phyloP scores from a whole-genome alignment of 2,329 filamentous ascomycete genomes.

The Penicillium sp. region DNA sequence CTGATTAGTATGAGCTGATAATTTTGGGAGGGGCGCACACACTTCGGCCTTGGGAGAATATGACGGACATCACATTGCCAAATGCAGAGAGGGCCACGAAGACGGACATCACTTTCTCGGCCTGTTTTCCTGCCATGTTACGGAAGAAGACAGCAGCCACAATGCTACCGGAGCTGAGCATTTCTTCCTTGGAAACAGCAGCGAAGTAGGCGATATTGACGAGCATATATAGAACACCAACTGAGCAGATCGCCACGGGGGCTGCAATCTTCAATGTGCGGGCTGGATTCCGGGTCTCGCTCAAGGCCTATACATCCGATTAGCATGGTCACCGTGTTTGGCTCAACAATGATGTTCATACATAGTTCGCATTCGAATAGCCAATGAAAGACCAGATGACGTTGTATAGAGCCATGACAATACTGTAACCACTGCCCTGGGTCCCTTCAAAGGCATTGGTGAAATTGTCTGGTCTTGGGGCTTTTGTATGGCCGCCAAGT shows the following conservation, averaged over 20 bases:
- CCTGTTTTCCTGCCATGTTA: conserved; percentile 59
- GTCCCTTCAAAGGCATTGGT: conserved; percentile 41
- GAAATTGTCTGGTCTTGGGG: conserved; percentile 41
- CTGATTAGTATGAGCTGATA: conserved; percentile 5
- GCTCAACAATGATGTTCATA: conserved; percentile 29
- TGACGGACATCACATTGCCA: conserved; percentile 61
- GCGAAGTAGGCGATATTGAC: conserved; percentile 62
- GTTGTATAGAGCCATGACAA: conserved; percentile 62
- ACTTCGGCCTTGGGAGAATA: conserved; percentile 51
- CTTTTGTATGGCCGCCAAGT: conserved; percentile 39
- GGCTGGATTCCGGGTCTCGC: conserved; percentile 59
- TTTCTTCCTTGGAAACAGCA: conserved; percentile 58
- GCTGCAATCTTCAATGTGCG: conserved; percentile 60
- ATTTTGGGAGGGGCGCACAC: conserved; percentile 13
- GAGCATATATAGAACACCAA: conserved; percentile 59
- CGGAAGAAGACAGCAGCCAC: conserved; percentile 61
- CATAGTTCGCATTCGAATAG: conserved; percentile 65
- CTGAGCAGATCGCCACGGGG: conserved; percentile 55
- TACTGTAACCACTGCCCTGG: conserved; percentile 42
- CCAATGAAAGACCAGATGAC: conserved; percentile 64
- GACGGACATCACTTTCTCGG: conserved; percentile 60
- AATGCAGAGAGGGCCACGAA: conserved; percentile 63
- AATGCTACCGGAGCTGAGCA: conserved; percentile 55
- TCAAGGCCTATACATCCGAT: conserved; percentile 42
- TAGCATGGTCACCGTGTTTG: conserved; percentile 14